Conservation (phyloP, 2,329 filamentous ascomycete genomes). For the Aspergillus sp. region DNA sequence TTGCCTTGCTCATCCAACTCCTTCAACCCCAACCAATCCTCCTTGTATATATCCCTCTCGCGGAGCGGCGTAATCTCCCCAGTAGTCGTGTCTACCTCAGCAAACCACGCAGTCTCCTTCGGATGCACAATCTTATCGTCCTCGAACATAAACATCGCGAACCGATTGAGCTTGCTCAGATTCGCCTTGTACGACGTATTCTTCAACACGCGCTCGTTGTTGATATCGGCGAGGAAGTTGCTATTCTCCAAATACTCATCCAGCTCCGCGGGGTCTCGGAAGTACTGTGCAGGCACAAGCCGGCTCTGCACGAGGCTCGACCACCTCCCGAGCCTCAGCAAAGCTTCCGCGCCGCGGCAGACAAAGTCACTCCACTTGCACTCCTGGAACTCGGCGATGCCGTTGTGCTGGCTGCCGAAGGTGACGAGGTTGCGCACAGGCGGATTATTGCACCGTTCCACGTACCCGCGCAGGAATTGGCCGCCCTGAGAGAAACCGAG, state of each 20-base stretch:
- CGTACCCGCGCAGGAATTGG: constrained; percentile 88
- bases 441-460: constrained; percentile 82
- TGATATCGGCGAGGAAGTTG: constrained; percentile 92
- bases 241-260: constrained; percentile 76
- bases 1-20: constrained; percentile 77
- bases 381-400: constrained; percentile 79
- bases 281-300: constrained; percentile 94
- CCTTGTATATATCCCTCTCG: constrained; percentile 74
- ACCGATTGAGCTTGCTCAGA: constrained; percentile 70
- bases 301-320: constrained; percentile 73
- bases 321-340: constrained; percentile 83
- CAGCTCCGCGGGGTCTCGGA: constrained; percentile 71
- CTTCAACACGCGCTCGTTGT: constrained; percentile 82
- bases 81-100: constrained; percentile 74
- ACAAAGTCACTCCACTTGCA: constrained; percentile 76
- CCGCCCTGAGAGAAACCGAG: constrained; percentile 95
- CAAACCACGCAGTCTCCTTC: constrained; percentile 90
- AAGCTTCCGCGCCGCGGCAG: constrained; percentile 77
- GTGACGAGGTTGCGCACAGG: constrained; percentile 80
- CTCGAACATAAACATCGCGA: constrained; percentile 89
- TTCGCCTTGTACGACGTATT: constrained; percentile 75
- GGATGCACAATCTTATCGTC: constrained; percentile 86
- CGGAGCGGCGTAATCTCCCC: constrained; percentile 68
- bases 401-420: constrained; percentile 90
- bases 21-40: constrained; percentile 92